Base-by-base conservation (phyloP, 495 filamentous ascomycete species). In the Apiosordaria backusii region DNA sequence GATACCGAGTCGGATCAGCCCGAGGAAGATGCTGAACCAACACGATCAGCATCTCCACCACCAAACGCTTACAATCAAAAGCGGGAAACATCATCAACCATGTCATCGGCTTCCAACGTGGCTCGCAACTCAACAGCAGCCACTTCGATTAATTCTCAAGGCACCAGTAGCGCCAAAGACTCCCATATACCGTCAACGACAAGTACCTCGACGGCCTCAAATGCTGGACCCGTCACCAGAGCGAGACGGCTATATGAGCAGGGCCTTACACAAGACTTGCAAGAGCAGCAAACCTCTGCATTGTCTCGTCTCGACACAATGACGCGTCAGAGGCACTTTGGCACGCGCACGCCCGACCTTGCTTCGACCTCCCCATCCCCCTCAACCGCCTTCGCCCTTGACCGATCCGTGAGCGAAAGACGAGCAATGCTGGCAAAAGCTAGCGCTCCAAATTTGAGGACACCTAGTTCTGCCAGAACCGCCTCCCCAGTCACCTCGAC, bases 81-180 rank as follows among this genome's bases (percentile, higher is more conserved):
- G 65, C 82, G 94, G 7, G 92, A 92, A 65, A 98, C 95, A 0
- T 86, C 85, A 13, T 97, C 94, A 4, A 97, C 95, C 0, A 94
- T 90, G 0, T 90, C 88, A 22, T 97, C 93, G 1, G 87, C 83
- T 1, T 86, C 87, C 22, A 86, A 85, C 4, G 82, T 88, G 61
- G 85, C 85, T 24, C 87, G 91, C 15, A 87, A 85, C 16, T 97
- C 95, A 1, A 97, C 95, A 19, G 93, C 92, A 50, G 95, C 93
- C 4, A 98, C 94, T 4, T 99, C 95, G 0, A 81, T 97, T 63
- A 87, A 89, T n/a, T 97, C 93, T 16, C 87, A 92, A 63, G 82
- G 81, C 15, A 80, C 87, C 1, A 76, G 78, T 5, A 83, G 82
- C 5, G 23, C 83, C 68, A 81, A 81, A 75, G 72, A 84, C 68